phyloP scores from a whole-genome alignment of 352 stramenopile genomes.

The Peronospora destructor region DNA sequence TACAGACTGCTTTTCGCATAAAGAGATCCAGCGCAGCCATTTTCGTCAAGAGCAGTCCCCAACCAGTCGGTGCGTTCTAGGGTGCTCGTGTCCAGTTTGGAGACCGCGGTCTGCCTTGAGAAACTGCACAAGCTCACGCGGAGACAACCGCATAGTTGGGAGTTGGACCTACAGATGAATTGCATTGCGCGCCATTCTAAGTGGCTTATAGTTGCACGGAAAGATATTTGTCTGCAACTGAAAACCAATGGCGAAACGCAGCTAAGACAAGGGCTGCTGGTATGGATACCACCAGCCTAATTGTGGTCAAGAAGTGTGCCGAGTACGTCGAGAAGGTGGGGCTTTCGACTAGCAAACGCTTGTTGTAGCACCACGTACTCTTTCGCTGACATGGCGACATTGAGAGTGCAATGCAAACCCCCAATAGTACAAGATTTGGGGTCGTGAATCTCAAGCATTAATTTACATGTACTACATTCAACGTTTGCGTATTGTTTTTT shows the following conservation, averaged over 20 bases:
- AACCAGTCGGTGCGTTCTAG: slow-evolving; percentile 2
- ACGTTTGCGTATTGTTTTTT: slow-evolving; percentile 7
- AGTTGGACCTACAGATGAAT: no score
- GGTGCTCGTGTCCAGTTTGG: not conserved
- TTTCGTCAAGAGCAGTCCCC: not conserved
- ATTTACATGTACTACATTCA: not conserved
- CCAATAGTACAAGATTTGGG: not conserved
- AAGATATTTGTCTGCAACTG: slow-evolving; percentile 1
- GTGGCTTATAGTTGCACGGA: not conserved
- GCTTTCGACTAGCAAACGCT: slow-evolving; percentile 30
- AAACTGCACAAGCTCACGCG: slow-evolving; percentile 2
- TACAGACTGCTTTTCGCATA: slow-evolving; percentile 23
- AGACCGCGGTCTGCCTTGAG: slow-evolving; percentile 2
- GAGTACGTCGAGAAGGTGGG: slow-evolving; percentile 17
- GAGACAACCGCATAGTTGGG: not conserved
- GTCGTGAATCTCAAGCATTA: slow-evolving; percentile 34
- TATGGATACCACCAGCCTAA: not conserved
- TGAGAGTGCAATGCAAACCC: no score
- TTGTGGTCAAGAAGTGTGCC: slow-evolving; percentile 11
- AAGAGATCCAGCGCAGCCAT: slow-evolving; percentile 12
- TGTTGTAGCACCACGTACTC: slow-evolving; percentile 28
- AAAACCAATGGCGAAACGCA: slow-evolving; percentile 12
- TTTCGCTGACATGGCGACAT: no score
- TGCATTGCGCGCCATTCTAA: no score
- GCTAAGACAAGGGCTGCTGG: slow-evolving; percentile 11